A percentile compares a stretch with the other conserved stretches of the same genome.
These are phyloP conservation scores for Hypomyces rosellus DNA, from an alignment of 2,329 filamentous ascomycete genomes.

Conservation along the genomic window DNA sequence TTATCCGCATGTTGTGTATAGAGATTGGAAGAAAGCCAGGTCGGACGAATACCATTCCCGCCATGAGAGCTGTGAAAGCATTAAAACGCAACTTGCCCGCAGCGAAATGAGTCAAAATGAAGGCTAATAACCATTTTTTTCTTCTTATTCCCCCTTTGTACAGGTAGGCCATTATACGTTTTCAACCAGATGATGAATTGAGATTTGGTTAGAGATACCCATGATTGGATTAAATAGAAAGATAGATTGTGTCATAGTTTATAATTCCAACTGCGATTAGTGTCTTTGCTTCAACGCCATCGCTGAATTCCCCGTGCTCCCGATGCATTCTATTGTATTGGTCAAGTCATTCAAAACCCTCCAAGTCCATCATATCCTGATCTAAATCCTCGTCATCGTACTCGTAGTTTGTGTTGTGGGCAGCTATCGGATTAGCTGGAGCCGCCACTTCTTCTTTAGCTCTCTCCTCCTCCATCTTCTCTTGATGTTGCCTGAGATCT, in stretches of 20 bases:
- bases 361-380: constrained; percentile 50
- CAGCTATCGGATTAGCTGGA: constrained; percentile 16
- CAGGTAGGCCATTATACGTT: too few species aligned
- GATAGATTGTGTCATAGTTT: not conserved
- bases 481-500: constrained; percentile 72
- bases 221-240: not conserved
- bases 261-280: not conserved
- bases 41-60: constrained; percentile 49
- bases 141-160: too few species aligned
- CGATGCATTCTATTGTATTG: too few species aligned
- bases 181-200: too few species aligned
- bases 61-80: constrained; percentile 53
- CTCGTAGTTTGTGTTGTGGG: constrained; percentile 37
- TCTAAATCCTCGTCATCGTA: constrained; percentile 49
- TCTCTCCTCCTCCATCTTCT: constrained; percentile 63
- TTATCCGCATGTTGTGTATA: constrained; percentile 82
- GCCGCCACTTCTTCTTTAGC: constrained; percentile 51
- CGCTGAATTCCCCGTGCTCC: too few species aligned
- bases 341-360: constrained; percentile 21
- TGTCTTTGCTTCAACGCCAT: too few species aligned
- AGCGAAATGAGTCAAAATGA: not conserved
- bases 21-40: constrained; percentile 77
- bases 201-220: not conserved
- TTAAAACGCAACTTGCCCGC: constrained; percentile 31
- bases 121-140: not conserved